These are phyloP conservation scores for Colletotrichum euphorbiae DNA, from an alignment of 2,329 filamentous ascomycete genomes.

Conservation along the genomic window DNA sequence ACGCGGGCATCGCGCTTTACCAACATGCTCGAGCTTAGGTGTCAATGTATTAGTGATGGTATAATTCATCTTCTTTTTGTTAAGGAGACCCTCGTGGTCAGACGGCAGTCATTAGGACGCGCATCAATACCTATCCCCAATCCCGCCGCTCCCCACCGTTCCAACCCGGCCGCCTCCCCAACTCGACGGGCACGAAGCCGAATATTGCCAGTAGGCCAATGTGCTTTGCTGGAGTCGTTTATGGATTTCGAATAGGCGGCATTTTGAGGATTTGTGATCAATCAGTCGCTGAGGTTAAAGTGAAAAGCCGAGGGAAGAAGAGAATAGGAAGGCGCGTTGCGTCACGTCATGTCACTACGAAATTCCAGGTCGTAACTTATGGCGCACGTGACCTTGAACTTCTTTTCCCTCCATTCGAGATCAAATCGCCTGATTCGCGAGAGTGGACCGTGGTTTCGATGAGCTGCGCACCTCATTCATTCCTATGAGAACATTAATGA, in stretches of 20 bases:
- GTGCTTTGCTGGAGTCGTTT: not conserved
- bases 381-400: no score
- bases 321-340: not conserved
- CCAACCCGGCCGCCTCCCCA: no score
- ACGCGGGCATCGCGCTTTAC: slow-evolving; percentile 52
- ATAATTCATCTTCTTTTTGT: not conserved
- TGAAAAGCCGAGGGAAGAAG: not conserved
- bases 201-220: not conserved
- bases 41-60: not conserved
- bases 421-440: no score
- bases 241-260: not conserved
- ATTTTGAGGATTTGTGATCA: not conserved
- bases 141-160: no score
- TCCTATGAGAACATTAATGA: no score
- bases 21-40: slow-evolving; percentile 33
- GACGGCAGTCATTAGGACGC: no score
- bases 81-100: not conserved
- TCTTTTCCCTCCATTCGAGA: no score
- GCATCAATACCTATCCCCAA: no score
- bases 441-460: no score
- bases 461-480: no score
- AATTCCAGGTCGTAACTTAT: no score
- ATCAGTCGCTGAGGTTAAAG: not conserved
- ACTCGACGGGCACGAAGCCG: not conserved
- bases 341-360: no score